Conservation (phyloP, 352 stramenopile species). For the Globisporangium heterothallicum region DNA sequence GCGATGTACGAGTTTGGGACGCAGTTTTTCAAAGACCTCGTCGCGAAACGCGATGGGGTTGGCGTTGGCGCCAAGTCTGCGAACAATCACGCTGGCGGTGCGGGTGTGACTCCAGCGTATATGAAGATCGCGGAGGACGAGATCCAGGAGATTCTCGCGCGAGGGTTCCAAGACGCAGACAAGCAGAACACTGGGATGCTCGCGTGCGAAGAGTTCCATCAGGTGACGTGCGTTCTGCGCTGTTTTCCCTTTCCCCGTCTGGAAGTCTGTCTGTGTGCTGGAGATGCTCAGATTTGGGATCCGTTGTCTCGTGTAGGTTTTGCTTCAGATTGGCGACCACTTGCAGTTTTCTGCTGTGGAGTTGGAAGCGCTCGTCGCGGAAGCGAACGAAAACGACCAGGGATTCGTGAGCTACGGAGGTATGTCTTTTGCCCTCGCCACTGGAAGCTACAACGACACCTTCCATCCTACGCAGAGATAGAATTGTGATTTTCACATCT, state of each 20-base stretch:
- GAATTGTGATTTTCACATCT: too few relatives aligned
- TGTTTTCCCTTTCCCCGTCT: too few relatives aligned
- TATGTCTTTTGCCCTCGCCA: too few relatives aligned
- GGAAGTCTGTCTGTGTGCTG: neutral
- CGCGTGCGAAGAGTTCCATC: conserved; percentile 35
- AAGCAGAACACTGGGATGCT: conserved; percentile 34
- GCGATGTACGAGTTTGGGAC: conserved; percentile 71
- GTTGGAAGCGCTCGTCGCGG: conserved; percentile 51
- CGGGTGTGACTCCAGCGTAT: conserved; percentile 22
- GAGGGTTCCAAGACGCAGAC: conserved; percentile 41
- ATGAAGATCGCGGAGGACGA: conserved; percentile 61
- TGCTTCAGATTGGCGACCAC: conserved; percentile 36
- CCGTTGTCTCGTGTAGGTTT: conserved; percentile 12
- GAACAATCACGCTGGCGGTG: neutral
- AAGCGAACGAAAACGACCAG: conserved; percentile 63
- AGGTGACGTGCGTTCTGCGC: conserved; percentile 15
- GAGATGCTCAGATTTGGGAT: neutral
- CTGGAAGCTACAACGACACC: too few relatives aligned
- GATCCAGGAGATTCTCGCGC: conserved; percentile 37
- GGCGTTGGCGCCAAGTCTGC: conserved; percentile 5
- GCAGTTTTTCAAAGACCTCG: conserved; percentile 67
- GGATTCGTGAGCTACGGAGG: conserved; percentile 38
- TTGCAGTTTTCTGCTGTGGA: conserved; percentile 55
- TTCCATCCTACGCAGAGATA: too few relatives aligned
- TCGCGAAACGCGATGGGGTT: conserved; percentile 31